Percentiles rank a stretch among this genome's conserved stretches.
Conservation (phyloP, 352 stramenopile genomes). For the Thalassiosira ordinaria region DNA sequence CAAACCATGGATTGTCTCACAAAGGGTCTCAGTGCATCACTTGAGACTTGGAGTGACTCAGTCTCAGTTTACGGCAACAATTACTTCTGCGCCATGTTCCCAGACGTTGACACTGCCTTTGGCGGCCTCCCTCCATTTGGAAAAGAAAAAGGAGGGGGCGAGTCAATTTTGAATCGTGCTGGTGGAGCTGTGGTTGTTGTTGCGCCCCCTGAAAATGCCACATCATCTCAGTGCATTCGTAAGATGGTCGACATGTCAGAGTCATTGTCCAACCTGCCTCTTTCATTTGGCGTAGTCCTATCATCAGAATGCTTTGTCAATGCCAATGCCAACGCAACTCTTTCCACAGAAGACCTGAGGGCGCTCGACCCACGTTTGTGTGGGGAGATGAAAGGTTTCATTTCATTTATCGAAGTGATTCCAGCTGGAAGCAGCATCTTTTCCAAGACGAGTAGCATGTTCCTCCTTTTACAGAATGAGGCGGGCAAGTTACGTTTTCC, state of each 20-base stretch:
- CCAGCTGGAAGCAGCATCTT: slow-evolving; percentile 62
- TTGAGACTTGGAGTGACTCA: slow-evolving; percentile 75
- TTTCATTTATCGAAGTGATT: slow-evolving; percentile 66
- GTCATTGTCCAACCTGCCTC: slow-evolving; percentile 43
- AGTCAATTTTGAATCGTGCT: slow-evolving; percentile 53
- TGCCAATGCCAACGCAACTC: slow-evolving; percentile 22
- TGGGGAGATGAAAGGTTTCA: slow-evolving; percentile 53
- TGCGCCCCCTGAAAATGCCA: slow-evolving; percentile 72
- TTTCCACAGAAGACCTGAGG: slow-evolving; percentile 60
- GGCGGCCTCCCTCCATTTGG: slow-evolving; percentile 73
- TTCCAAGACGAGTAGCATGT: slow-evolving; percentile 66
- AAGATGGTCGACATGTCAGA: slow-evolving; percentile 74
- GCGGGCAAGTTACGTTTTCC: slow-evolving; percentile 48
- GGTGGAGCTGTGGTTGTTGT: slow-evolving; percentile 69
- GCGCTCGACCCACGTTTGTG: slow-evolving; percentile 73
- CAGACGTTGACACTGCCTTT: slow-evolving; percentile 78
- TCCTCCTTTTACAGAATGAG: slow-evolving; percentile 82
- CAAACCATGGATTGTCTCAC: slow-evolving; percentile 55
- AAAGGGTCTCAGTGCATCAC: slow-evolving; percentile 48
- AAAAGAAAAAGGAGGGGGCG: slow-evolving; percentile 55
- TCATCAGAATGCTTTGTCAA: slow-evolving; percentile 72
- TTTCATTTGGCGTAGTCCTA: slow-evolving; percentile 80
- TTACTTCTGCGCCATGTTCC: slow-evolving; percentile 78
- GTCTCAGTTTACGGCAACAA: slow-evolving; percentile 65
- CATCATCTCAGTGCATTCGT: slow-evolving; percentile 71